Percentiles rank a stretch among this genome's conserved stretches.
phyloP scores from a whole-genome alignment of 1,139 yeast genomes.

The Waltiozyma sp. region DNA sequence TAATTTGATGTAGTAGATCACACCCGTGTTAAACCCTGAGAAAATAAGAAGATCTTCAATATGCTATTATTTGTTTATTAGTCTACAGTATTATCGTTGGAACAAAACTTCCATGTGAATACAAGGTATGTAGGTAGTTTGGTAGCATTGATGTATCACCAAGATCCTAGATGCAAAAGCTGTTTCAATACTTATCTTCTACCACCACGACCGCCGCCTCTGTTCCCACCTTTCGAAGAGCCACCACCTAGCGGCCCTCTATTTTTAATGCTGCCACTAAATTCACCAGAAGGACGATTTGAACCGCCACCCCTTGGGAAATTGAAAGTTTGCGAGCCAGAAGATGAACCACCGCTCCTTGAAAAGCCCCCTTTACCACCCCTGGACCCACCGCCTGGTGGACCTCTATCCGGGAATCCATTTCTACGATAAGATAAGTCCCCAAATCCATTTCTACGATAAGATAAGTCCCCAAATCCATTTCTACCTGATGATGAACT shows the following conservation, averaged over 20 bases:
- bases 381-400: background rate
- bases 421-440: too few relatives aligned
- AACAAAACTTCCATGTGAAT: too few relatives aligned
- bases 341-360: background rate
- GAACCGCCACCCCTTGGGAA: background rate
- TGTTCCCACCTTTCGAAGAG: background rate
- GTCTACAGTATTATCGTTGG: too few relatives aligned
- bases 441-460: background rate
- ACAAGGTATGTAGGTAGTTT: too few relatives aligned
- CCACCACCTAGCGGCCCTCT: background rate
- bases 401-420: background rate
- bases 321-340: background rate
- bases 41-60: too few relatives aligned
- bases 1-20: too few relatives aligned
- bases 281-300: background rate
- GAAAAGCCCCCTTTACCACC: background rate
- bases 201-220: background rate
- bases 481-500: too few relatives aligned
- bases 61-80: too few relatives aligned
- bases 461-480: background rate
- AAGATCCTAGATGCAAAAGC: too few relatives aligned
- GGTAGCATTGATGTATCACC: too few relatives aligned
- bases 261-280: background rate
- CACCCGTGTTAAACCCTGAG: too few relatives aligned
- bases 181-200: background rate